Conservation (phyloP, 768 basidiomycete genomes). For the Melanogaster broomeanus region DNA sequence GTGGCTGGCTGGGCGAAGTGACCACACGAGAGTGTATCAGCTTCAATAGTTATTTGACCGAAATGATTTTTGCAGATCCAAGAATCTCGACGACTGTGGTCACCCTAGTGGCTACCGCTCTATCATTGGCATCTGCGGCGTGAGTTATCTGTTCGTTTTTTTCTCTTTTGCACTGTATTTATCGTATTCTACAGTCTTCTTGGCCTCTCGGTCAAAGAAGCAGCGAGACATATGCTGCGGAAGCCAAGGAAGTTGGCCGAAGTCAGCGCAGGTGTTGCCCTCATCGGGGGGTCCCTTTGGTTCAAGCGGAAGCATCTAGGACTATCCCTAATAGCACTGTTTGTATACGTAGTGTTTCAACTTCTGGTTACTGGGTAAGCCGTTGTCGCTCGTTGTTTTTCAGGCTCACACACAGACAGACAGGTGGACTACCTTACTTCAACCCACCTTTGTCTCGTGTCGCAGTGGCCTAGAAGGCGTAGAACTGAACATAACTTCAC, state of each 20-base stretch:
- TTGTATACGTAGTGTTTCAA: slow-evolving; percentile 8
- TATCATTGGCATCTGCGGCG: neutral
- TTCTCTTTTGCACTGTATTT: too few relatives aligned
- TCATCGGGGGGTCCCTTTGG: slow-evolving; percentile 1
- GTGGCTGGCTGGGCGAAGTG: neutral
- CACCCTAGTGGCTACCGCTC: slow-evolving; percentile 4
- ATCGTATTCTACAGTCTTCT: neutral
- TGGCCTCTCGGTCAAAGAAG: slow-evolving; percentile 8
- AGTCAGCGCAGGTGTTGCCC: slow-evolving; percentile 10
- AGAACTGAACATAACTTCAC: slow-evolving; percentile 12
- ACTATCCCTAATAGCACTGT: neutral
- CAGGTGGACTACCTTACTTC: slow-evolving; percentile 16
- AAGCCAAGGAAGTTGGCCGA: slow-evolving; percentile 9
- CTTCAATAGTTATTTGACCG: neutral
- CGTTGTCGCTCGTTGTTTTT: neutral
- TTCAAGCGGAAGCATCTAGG: neutral
- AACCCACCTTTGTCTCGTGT: slow-evolving; percentile 4
- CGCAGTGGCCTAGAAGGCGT: neutral
- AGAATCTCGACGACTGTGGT: slow-evolving; percentile 1
- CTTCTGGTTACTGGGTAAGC: slow-evolving; percentile 18
- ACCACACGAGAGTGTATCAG: neutral
- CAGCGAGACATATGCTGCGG: slow-evolving; percentile 16
- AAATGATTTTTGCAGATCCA: neutral
- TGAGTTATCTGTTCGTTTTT: neutral
- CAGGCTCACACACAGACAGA: neutral